Conservation (phyloP, 164 flowering plant species). For the Buxus sempervirens region DNA sequence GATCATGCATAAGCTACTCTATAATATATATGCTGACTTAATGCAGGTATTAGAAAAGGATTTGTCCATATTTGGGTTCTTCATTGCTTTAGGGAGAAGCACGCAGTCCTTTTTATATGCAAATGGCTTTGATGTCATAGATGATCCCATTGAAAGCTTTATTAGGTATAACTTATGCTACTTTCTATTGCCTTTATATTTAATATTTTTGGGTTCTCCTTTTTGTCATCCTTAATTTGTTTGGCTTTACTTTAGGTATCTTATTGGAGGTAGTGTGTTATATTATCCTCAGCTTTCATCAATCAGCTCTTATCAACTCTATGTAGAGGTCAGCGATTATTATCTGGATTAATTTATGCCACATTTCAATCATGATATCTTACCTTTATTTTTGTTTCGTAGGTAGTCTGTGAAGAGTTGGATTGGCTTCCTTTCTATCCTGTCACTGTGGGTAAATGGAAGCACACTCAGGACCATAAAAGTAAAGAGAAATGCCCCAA, state of each 20-base stretch:
- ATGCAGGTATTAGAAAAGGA: constrained; percentile 91
- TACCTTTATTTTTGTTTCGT: constrained; percentile 10
- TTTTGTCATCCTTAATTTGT: not conserved
- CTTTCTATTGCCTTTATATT: not conserved
- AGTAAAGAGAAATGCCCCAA: constrained; percentile 59
- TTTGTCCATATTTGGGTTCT: constrained; percentile 93
- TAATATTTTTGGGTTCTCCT: constrained; percentile 4
- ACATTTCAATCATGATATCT: constrained; percentile 2
- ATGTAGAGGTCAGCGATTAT: constrained; percentile 82
- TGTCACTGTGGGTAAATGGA: constrained; percentile 27
- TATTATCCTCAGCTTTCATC: constrained; percentile 96
- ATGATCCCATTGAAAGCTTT: constrained; percentile 65
- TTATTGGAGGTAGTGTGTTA: constrained; percentile 89
- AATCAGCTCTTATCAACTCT: constrained; percentile 94
- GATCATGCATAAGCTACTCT: constrained; percentile 8
- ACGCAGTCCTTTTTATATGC: constrained; percentile 62
- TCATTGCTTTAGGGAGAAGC: constrained; percentile 90
- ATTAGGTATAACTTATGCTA: constrained; percentile 47
- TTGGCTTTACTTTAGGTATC: constrained; percentile 45
- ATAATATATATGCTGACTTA: constrained; percentile 9
- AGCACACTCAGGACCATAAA: constrained; percentile 48
- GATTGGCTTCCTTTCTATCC: constrained; percentile 98
- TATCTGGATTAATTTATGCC: not conserved
- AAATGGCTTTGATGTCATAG: constrained; percentile 63
- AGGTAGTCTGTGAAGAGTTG: constrained; percentile 99